These are phyloP conservation scores for Avena eriantha DNA, from an alignment of 176 grass and related monocot genomes.

Conservation along the genomic window DNA sequence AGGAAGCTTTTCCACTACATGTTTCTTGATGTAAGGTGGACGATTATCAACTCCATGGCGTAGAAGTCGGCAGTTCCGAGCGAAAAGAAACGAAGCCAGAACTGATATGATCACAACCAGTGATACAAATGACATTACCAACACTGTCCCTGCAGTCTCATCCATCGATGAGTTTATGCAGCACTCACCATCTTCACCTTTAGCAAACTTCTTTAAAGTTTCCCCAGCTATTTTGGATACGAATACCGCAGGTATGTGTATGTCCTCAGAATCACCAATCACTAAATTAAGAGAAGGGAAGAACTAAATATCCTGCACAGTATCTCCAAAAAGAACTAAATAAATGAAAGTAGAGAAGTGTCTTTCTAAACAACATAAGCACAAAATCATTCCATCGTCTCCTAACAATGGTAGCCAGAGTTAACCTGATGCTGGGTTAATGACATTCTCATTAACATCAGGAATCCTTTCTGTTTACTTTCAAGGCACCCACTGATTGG, in stretches of 20 bases:
- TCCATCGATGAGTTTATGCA: slow-evolving; percentile 85
- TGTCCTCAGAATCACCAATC: slow-evolving; percentile 75
- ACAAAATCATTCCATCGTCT: slow-evolving; percentile 8
- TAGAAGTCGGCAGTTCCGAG: slow-evolving; percentile 87
- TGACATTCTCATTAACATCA: neutral
- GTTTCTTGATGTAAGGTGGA: slow-evolving; percentile 67
- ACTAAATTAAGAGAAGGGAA: slow-evolving; percentile 53
- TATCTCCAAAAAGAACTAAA: slow-evolving; percentile 31
- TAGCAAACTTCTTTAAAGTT: slow-evolving; percentile 71
- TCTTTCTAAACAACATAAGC: neutral
- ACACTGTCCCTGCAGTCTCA: slow-evolving; percentile 83
- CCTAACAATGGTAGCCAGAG: neutral
- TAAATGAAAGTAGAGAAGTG: neutral
- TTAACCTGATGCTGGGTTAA: neutral
- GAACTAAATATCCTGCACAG: slow-evolving; percentile 29
- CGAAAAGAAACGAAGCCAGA: slow-evolving; percentile 82
- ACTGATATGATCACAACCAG: slow-evolving; percentile 90
- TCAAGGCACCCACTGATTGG: neutral
- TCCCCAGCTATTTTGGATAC: slow-evolving; percentile 83
- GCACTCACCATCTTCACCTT: slow-evolving; percentile 69
- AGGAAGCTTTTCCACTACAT: slow-evolving; percentile 77
- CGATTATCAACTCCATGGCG: slow-evolving; percentile 54
- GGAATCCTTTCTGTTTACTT: neutral
- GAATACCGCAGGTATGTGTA: slow-evolving; percentile 88
- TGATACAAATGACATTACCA: slow-evolving; percentile 89